Conservation (phyloP, 371 early-diverging fungal genomes). For the Rhizopus stolonifer region DNA sequence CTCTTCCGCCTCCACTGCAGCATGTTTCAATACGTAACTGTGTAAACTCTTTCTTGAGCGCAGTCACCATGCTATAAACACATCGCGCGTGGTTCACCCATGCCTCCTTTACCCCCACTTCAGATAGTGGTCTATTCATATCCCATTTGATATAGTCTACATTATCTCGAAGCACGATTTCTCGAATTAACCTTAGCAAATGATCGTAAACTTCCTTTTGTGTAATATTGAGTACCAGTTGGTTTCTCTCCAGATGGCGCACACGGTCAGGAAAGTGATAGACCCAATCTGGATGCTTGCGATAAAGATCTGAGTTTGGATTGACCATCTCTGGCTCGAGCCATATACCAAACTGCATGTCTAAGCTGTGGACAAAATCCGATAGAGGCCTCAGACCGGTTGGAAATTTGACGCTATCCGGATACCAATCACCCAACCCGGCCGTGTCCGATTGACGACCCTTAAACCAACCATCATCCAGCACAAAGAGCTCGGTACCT, state of each 20-base stretch:
- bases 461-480: slow-evolving; percentile 61
- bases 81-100: slow-evolving; percentile 22
- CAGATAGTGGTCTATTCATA: slow-evolving; percentile 44
- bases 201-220: slow-evolving; percentile 29
- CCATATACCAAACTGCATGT: slow-evolving; percentile 60
- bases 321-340: slow-evolving; percentile 55
- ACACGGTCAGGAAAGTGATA: slow-evolving; percentile 29
- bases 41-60: slow-evolving; percentile 24
- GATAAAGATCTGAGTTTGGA: slow-evolving; percentile 41
- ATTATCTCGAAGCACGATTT: slow-evolving; percentile 8
- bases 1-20: slow-evolving; percentile 47
- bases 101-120: slow-evolving; percentile 25
- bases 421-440: slow-evolving; percentile 58
- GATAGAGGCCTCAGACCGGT: slow-evolving; percentile 47
- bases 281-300: slow-evolving; percentile 50
- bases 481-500: slow-evolving; percentile 44
- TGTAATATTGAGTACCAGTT: slow-evolving; percentile 37
- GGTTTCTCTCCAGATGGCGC: slow-evolving; percentile 31
- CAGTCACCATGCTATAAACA: slow-evolving; percentile 23
- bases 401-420: slow-evolving; percentile 47
- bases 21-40: slow-evolving; percentile 39
- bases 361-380: slow-evolving; percentile 38
- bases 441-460: slow-evolving; percentile 36
- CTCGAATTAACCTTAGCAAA: slow-evolving; percentile 12
- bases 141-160: slow-evolving; percentile 52